Evolutionary conservation across 345 rosid genomes (phyloP).

Genomic region (Ailanthus altissimus): DNA sequence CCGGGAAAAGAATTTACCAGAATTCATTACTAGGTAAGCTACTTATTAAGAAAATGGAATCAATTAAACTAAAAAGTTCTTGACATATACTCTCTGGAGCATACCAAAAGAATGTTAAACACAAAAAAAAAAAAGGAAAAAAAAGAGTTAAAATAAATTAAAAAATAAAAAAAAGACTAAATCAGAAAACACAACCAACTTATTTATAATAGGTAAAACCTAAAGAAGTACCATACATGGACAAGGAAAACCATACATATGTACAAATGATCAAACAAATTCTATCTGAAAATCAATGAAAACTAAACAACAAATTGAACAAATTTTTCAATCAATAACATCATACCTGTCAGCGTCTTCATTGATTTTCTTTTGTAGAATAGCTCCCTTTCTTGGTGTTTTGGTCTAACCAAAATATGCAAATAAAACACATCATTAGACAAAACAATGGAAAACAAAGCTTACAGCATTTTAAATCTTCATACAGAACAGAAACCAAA

Average conservation of each 20-base stretch:
- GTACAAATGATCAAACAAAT: neutral
- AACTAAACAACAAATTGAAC: neutral
- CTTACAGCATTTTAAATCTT: slow-evolving; percentile 3
- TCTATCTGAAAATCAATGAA: neutral
- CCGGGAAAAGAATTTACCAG: neutral
- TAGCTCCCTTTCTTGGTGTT: slow-evolving; percentile 82
- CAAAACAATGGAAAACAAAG: slow-evolving; percentile 17
- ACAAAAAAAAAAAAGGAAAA: too few species aligned
- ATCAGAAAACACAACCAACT: neutral
- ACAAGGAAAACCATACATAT: neutral
- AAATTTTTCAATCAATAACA: neutral
- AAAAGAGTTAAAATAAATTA: too few species aligned
- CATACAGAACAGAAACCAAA: neutral
- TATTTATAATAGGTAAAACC: neutral
- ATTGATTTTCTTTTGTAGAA: slow-evolving; percentile 67
- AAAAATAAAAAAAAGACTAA: neutral
- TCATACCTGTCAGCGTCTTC: slow-evolving; percentile 78
- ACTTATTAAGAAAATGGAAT: neutral
- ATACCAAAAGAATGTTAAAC: neutral
- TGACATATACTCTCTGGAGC: neutral
- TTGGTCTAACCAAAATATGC: slow-evolving; percentile 58
- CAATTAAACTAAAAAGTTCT: neutral
- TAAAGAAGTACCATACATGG: neutral
- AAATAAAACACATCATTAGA: slow-evolving; percentile 20
- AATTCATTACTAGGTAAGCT: neutral